phyloP scores from a whole-genome alignment of 2,329 filamentous ascomycete genomes.

The Exophiala xenobiotica region DNA sequence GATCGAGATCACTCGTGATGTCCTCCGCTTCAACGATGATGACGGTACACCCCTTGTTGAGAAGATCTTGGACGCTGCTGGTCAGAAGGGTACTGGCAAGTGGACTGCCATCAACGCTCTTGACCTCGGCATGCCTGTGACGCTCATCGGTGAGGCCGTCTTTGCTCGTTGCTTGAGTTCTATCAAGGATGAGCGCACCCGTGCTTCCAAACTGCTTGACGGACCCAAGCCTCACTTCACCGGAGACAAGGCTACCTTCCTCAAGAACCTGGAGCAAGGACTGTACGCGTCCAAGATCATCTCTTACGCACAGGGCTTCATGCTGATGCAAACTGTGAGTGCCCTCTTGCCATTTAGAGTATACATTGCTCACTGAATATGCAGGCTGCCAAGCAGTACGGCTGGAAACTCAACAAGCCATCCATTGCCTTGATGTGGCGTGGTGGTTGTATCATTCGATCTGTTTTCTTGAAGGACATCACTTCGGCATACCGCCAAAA shows the following conservation, averaged over 20 bases:
- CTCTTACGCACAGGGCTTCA: constrained; percentile 99
- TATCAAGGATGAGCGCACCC: constrained; percentile 88
- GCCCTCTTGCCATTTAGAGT: background rate
- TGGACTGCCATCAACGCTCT: constrained; percentile 99
- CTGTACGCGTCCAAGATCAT: constrained; percentile 99
- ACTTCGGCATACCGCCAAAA: constrained; percentile 93
- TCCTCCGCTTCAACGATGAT: constrained; percentile 97
- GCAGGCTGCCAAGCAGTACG: constrained; percentile 90
- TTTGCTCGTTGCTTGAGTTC: constrained; percentile 91
- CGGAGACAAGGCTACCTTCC: constrained; percentile 88
- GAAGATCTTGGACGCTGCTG: constrained; percentile 98
- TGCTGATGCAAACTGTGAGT: constrained; percentile 96
- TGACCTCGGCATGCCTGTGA: constrained; percentile 97
- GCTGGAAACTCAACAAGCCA: constrained; percentile 99
- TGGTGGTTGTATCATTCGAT: constrained; percentile 99
- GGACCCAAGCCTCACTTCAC: constrained; percentile 78
- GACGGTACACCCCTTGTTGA: constrained; percentile 88
- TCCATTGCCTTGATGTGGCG: constrained; percentile 99
- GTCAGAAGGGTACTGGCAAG: constrained; percentile 99
- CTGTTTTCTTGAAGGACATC: constrained; percentile 99
- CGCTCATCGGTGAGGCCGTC: constrained; percentile 94
- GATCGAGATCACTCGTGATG: constrained; percentile 97
- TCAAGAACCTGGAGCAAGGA: constrained; percentile 96
- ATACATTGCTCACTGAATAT: constrained; percentile 14
- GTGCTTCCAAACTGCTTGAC: constrained; percentile 74